Conservation (phyloP, 768 basidiomycete species). For the Lentinula raphanica region DNA sequence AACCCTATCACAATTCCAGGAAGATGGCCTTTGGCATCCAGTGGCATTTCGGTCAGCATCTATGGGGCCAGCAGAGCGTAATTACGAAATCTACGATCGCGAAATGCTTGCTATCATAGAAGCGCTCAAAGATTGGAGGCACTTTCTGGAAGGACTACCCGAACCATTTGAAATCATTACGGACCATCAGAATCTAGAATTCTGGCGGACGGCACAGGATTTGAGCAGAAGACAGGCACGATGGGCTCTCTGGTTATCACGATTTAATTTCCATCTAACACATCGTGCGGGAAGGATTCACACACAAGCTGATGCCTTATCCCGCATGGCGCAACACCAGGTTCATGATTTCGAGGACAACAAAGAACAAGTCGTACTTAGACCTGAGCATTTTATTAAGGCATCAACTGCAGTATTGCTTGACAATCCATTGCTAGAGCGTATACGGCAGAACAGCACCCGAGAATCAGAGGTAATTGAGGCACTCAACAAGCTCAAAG, state of each 20-base stretch:
- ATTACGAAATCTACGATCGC: conserved; percentile 12
- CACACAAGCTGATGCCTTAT: no score
- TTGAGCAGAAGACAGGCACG: conserved; percentile 8
- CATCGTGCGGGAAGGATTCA: no score
- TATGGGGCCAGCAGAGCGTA: background rate
- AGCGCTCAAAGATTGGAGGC: conserved; percentile 8
- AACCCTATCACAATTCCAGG: background rate
- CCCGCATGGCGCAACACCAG: no score
- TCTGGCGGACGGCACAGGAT: conserved; percentile 10
- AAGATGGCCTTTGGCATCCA: background rate
- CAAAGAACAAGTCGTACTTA: no score
- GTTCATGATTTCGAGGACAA: no score
- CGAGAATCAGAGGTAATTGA: no score
- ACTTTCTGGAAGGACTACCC: conserved; percentile 10
- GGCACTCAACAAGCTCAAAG: no score
- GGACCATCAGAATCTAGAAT: conserved; percentile 6
- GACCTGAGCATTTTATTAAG: no score
- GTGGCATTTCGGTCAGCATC: background rate
- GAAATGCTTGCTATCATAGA: conserved; percentile 7
- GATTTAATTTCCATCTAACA: conserved; percentile 15
- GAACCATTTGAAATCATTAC: background rate
- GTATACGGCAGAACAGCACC: no score
- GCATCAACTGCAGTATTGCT: no score
- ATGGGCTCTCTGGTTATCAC: conserved; percentile 12
- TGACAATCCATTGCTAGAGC: no score